phyloP scores from a whole-genome alignment of 257 asterid genomes.

The Coffea canephora region DNA sequence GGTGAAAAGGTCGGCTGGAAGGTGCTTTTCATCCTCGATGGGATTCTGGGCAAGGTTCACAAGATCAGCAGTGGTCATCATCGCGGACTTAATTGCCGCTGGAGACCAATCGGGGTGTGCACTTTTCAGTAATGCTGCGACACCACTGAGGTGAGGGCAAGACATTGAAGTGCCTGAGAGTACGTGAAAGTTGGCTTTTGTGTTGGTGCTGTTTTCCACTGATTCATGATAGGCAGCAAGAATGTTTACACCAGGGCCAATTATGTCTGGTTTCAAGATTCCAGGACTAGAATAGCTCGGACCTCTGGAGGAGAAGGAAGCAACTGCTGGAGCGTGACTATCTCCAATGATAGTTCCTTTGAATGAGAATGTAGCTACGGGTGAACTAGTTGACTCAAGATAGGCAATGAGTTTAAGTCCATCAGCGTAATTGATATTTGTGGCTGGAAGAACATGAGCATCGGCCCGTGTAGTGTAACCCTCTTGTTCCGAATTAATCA shows the following conservation, averaged over 20 bases:
- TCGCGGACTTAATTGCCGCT: conserved; percentile 13
- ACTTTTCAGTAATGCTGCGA: conserved; percentile 19
- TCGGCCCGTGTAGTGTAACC: not conserved
- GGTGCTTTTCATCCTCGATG: conserved; percentile 1
- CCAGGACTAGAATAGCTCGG: conserved; percentile 6
- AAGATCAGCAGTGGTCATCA: conserved; percentile 13
- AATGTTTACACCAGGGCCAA: conserved; percentile 24
- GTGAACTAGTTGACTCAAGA: not conserved
- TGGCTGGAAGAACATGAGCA: conserved; percentile 16
- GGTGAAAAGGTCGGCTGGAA: not conserved
- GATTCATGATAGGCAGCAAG: conserved; percentile 12
- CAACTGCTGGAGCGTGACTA: conserved; percentile 13
- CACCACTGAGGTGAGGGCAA: conserved; percentile 26
- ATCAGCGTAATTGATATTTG: conserved; percentile 15
- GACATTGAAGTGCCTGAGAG: conserved; percentile 18
- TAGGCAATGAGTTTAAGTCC: not conserved
- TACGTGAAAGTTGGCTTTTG: not conserved
- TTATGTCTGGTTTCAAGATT: conserved; percentile 18
- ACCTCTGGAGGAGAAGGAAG: conserved; percentile 14
- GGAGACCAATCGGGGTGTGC: conserved; percentile 25
- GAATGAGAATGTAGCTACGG: conserved; percentile 9
- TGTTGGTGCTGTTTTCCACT: not conserved
- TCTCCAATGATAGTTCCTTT: conserved; percentile 22
- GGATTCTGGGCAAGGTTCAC: conserved; percentile 10
- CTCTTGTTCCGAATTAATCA: not conserved